A percentile compares a stretch with the other conserved stretches of the same genome.
Evolutionary conservation across 805 yeast species (phyloP).

Genomic region (Cephaloascus albidus): DNA sequence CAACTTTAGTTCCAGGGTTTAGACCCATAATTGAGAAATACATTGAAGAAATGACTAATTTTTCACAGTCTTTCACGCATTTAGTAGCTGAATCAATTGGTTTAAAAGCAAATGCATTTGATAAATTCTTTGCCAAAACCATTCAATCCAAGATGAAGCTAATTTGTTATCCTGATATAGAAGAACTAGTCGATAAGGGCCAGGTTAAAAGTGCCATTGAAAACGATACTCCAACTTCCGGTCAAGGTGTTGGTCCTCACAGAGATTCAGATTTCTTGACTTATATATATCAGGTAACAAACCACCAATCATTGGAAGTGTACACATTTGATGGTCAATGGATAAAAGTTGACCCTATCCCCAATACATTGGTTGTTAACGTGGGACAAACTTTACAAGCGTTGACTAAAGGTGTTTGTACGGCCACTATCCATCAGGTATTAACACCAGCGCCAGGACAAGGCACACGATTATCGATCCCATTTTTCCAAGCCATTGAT

Average conservation of each 20-base stretch:
- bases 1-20: slow-evolving; percentile 29
- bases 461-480: slow-evolving; percentile 35
- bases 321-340: slow-evolving; percentile 46
- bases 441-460: slow-evolving; percentile 28
- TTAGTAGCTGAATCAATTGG: slow-evolving; percentile 51
- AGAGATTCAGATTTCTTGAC: slow-evolving; percentile 58
- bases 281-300: slow-evolving; percentile 47
- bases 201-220: slow-evolving; percentile 17
- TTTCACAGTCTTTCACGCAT: slow-evolving; percentile 30
- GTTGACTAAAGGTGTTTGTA: slow-evolving; percentile 46
- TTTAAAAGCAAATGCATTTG: slow-evolving; percentile 32
- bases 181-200: slow-evolving; percentile 10
- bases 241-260: slow-evolving; percentile 57
- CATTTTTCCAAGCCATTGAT: slow-evolving; percentile 40
- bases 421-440: slow-evolving; percentile 51
- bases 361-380: slow-evolving; percentile 42
- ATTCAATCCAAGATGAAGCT: slow-evolving; percentile 48
- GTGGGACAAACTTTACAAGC: slow-evolving; percentile 58
- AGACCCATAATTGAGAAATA: slow-evolving; percentile 29
- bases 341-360: slow-evolving; percentile 43
- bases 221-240: slow-evolving; percentile 7
- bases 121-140: slow-evolving; percentile 36
- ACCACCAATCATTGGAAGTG: slow-evolving; percentile 45
- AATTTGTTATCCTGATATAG: slow-evolving; percentile 44
- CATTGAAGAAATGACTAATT: slow-evolving; percentile 32